Evolutionary conservation across 169 alveolate genomes (phyloP), one percentile per base, ranked within the genome.

Genomic region (Cardiosporidium cionae): DNA sequence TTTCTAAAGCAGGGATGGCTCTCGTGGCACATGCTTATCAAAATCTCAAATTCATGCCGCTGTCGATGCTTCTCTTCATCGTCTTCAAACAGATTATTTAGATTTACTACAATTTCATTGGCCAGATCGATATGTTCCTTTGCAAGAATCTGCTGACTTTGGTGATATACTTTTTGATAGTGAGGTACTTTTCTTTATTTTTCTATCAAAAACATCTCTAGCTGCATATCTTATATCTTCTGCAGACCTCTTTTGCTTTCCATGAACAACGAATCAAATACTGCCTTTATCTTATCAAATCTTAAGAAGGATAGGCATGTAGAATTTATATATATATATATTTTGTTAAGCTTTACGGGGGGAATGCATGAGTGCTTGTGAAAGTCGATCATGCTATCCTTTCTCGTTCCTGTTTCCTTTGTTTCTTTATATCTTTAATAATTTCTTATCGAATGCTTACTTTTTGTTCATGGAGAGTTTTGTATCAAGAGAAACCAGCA

Each of bases 91-190:
- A 6, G 89, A 84, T 69, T 84, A 89, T 75, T 79, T 89, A 33
- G 94, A 89, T 68, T 68, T 89, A 64, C 68, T 89, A 37, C 94
- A 89, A 76, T 73, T 89, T 32, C 91, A 85, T 72, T 89, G 94
- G 94, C 94, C 94, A 9, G 92, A 85, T 69, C 81, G 94, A 22
- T 87, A 87, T 78, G 88, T 83, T 34, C 92, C 92, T 3, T 68
- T 72, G 73, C 90, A 87, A 28, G 68, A 80, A 36, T 83, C 81
- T 23, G 92, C 90, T 44, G 92, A 89, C 76, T 77, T 58, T 70
- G 81, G 74, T 32, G 81, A 88, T 22, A 87, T 88, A 9, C 72
- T 87, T 58, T 86, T 74, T 65, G 93, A 88, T 44, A 74, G 79
- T 29, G 74, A 29, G 73, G 73, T 67, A 34, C 0, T n/a, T 44